Evolutionary conservation across 2,329 filamentous ascomycete genomes (phyloP).

Genomic region (Xylaria sp.): DNA sequence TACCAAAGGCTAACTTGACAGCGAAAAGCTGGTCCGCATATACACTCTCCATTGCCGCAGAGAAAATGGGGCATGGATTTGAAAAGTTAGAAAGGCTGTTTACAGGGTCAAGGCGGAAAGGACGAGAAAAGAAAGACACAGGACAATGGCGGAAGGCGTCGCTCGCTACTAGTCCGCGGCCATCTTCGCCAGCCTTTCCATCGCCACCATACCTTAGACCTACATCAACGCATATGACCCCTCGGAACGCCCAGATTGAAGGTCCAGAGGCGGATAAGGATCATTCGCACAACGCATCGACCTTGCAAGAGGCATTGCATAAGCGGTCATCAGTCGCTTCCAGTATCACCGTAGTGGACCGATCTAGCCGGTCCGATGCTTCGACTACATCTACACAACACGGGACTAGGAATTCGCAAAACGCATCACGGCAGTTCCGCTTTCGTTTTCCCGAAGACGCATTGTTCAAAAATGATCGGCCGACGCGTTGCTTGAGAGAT

Average conservation of each 20-base stretch:
- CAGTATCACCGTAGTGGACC: slow-evolving; percentile 28
- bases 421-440: slow-evolving; percentile 23
- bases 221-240: slow-evolving; percentile 59
- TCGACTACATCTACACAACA: slow-evolving; percentile 13
- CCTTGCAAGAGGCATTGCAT: slow-evolving; percentile 28
- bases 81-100: slow-evolving; percentile 59
- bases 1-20: neutral
- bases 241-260: slow-evolving; percentile 59
- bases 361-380: slow-evolving; percentile 23
- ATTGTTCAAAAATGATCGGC: slow-evolving; percentile 28
- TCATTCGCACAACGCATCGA: slow-evolving; percentile 37
- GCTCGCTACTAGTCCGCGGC: slow-evolving; percentile 11
- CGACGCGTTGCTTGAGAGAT: slow-evolving; percentile 7
- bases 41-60: neutral
- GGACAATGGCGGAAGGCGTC: slow-evolving; percentile 28
- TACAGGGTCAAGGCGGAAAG: slow-evolving; percentile 47
- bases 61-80: slow-evolving; percentile 55
- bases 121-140: slow-evolving; percentile 36
- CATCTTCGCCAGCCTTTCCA: slow-evolving; percentile 36
- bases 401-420: slow-evolving; percentile 11
- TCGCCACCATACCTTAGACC: slow-evolving; percentile 57
- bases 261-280: slow-evolving; percentile 28
- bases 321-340: slow-evolving; percentile 36
- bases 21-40: neutral
- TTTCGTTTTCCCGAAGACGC: slow-evolving; percentile 41